Percentiles rank a stretch among this genome's conserved stretches.
phyloP scores from a whole-genome alignment of 2,329 filamentous ascomycete species.

The Fusarium sacchari region DNA sequence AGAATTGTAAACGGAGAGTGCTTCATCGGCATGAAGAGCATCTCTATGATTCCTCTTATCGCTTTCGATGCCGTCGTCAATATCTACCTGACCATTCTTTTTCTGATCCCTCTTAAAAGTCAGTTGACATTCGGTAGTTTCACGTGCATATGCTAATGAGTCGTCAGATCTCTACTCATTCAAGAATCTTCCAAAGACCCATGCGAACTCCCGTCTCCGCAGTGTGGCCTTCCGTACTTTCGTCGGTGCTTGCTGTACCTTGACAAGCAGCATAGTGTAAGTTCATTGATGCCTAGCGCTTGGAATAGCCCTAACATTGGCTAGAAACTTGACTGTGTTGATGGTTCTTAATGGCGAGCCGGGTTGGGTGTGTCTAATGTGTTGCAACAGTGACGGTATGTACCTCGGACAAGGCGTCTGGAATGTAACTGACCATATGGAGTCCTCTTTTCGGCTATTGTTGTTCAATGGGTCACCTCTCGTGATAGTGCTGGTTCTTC shows the following conservation, averaged over 20 bases:
- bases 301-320: slow-evolving; percentile 1
- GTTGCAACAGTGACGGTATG: slow-evolving; percentile 71
- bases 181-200: slow-evolving; percentile 56
- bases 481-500: slow-evolving; percentile 54
- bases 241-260: slow-evolving; percentile 65
- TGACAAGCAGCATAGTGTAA: slow-evolving; percentile 67
- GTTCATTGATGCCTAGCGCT: slow-evolving; percentile 22
- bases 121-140: slow-evolving; percentile 26
- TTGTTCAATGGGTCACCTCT: slow-evolving; percentile 70
- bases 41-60: slow-evolving; percentile 70
- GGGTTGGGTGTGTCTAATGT: slow-evolving; percentile 73
- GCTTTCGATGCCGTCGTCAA: slow-evolving; percentile 70
- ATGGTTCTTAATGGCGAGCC: slow-evolving; percentile 69
- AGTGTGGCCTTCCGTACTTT: slow-evolving; percentile 67
- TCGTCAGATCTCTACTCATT: slow-evolving; percentile 64
- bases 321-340: slow-evolving; percentile 67
- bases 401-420: slow-evolving; percentile 3
- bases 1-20: slow-evolving; percentile 65
- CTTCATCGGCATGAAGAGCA: slow-evolving; percentile 69
- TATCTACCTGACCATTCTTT: slow-evolving; percentile 71
- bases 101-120: slow-evolving; percentile 69
- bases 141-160: not conserved
- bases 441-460: slow-evolving; percentile 69
- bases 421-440: not conserved
- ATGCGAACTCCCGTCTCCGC: slow-evolving; percentile 56